A percentile compares a stretch with the other conserved stretches of the same genome.
Conservation (phyloP, 495 filamentous ascomycete species). For the Penicillium silybi region DNA sequence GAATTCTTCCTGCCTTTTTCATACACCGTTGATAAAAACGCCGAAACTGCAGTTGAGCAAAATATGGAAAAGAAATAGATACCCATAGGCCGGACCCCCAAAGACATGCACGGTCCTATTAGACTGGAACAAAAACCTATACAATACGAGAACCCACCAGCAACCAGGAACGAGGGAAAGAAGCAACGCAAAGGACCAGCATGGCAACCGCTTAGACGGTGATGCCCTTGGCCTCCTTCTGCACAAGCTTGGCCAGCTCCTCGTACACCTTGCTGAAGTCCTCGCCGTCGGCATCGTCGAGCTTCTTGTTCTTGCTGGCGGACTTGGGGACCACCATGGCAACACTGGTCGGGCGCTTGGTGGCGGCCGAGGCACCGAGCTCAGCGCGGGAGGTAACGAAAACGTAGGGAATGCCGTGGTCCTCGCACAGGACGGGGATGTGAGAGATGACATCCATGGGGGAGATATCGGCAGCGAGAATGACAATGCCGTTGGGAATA, state of each 20-base stretch:
- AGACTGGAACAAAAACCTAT: constrained; percentile 43
- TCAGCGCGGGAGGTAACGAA: constrained; percentile 85
- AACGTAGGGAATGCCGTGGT: constrained; percentile 91
- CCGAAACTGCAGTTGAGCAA: constrained; percentile 41
- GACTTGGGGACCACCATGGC: constrained; percentile 73
- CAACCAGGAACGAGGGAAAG: constrained; percentile 21
- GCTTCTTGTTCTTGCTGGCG: constrained; percentile 48
- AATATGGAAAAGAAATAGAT: constrained; percentile 36
- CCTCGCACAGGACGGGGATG: constrained; percentile 95
- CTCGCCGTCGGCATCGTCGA: constrained; percentile 49
- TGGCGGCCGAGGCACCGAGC: constrained; percentile 83
- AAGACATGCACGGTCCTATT: constrained; percentile 44
- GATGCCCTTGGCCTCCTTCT: constrained; percentile 60
- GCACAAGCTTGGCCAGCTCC: constrained; percentile 66
- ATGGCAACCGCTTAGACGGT: constrained; percentile 35
- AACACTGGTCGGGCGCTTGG: constrained; percentile 93
- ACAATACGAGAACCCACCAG: constrained; percentile 40
- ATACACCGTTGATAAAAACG: constrained; percentile 45
- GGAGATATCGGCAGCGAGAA: constrained; percentile 95
- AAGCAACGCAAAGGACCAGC: constrained; percentile 26
- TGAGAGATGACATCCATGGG: constrained; percentile 97
- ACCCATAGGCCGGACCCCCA: constrained; percentile 44
- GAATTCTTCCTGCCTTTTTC: constrained; percentile 42
- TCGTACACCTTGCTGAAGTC: constrained; percentile 71
- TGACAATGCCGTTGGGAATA: constrained; percentile 66